Base-by-base conservation (phyloP, 148 eudicot species). In the Rhododendron simsii region DNA sequence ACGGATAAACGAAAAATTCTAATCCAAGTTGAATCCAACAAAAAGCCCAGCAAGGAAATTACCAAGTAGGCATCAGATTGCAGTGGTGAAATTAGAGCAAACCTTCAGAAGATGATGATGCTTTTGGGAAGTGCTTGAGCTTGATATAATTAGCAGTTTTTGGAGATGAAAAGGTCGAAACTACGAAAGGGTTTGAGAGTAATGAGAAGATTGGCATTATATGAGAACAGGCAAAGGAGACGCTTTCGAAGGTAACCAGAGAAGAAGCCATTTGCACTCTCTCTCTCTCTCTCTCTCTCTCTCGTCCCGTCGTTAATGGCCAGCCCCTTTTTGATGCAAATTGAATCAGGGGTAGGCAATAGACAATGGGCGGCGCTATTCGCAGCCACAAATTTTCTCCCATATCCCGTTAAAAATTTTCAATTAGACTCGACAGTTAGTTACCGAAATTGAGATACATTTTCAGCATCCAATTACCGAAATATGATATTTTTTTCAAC, bases 91-190 rank as follows among this genome's bases (percentile, higher is more conserved):
- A 14, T 47, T 47, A 57, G 55, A 81, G 76, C 75, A 85, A 50
- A 91, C 93, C 93, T 85, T 88, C 88, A 59, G 93, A 80, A 86
- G 92, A 59, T 47, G 50, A 47, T 47, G 50, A 47, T 59, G 90
- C 90, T 77, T 85, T 84, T 79, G 86, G 84, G 45, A 90, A 78
- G 86, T 78, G 81, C 23, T 85, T 89, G 84, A 85, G 86, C 79
- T 87, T 89, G 76, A 87, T 83, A 75, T 9, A 61, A 71, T 85
- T 69, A 76, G 81, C 9, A 83, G 30, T 26, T 84, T 79, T 84
- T n/a, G 67, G 26, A 28, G 86, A 78, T 30, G 85, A 75, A 82
- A 50, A 48, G 35, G 86, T 79, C 21, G 82, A 81, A 79, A 41
- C 26, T 71, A 37, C 37, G 79, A 30, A 85, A 37, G 89, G 91